phyloP scores from a whole-genome alignment of 768 basidiomycete species.

The Phylloporus scabripes region DNA sequence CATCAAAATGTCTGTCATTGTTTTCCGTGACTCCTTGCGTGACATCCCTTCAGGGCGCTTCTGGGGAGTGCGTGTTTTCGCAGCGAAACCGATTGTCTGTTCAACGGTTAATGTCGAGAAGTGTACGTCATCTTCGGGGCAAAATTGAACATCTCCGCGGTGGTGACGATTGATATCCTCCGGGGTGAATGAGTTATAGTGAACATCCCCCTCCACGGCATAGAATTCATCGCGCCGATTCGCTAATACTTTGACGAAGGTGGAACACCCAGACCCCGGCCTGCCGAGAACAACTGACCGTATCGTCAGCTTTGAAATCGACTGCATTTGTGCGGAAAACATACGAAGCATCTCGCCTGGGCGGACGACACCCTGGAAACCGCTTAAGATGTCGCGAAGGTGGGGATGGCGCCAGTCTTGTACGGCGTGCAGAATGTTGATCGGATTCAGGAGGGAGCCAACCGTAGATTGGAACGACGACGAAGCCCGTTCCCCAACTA shows the following conservation, averaged over 20 bases:
- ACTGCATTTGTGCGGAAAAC: conserved; percentile 24
- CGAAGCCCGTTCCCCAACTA: conserved; percentile 53
- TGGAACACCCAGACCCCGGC: conserved; percentile 81
- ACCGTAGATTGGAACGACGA: conserved; percentile 55
- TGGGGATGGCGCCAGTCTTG: conserved; percentile 53
- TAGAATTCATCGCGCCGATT: conserved; percentile 70
- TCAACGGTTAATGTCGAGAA: conserved; percentile 59
- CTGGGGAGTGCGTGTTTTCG: conserved; percentile 64
- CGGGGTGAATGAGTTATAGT: conserved; percentile 71
- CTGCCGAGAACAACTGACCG: conserved; percentile 75
- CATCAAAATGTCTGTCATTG: conserved; percentile 42
- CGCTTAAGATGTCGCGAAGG: conserved; percentile 47
- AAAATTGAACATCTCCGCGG: conserved; percentile 78
- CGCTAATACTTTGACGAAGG: conserved; percentile 78
- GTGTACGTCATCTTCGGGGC: conserved; percentile 34
- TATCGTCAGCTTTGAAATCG: neutral
- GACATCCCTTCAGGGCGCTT: conserved; percentile 40
- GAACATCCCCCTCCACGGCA: conserved; percentile 61
- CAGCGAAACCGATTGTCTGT: conserved; percentile 68
- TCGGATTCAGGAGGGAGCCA: conserved; percentile 54
- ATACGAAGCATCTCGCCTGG: conserved; percentile 67
- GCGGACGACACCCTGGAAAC: conserved; percentile 51
- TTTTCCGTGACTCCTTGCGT: conserved; percentile 26
- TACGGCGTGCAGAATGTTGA: conserved; percentile 38
- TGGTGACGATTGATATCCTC: conserved; percentile 57